Evolutionary conservation across 495 filamentous ascomycete genomes (phyloP), one percentile per base, ranked within the genome.

Genomic region (Aspergillus affinis): DNA sequence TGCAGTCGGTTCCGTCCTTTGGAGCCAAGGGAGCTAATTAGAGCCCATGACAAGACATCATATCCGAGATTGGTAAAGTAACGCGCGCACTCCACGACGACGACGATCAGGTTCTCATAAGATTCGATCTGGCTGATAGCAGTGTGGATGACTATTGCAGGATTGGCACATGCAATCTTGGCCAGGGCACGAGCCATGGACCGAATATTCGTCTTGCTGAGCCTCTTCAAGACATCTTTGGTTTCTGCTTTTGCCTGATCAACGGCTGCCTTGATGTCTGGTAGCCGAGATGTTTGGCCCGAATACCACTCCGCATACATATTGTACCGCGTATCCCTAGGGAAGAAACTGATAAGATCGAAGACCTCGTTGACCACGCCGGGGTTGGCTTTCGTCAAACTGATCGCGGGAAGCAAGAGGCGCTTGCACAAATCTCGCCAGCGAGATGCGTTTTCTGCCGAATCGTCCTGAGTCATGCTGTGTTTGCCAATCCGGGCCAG

Each of bases 301-400:
- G 81, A 86, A 65, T 89, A 91, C 91, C 93, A 97, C 68, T 97
- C 92, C 1, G 91, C 85, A 68, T 99, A 99, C 66, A 99, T 89
- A 48, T 83, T 86, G 76, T 93, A 99, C 58, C 95, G 84, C 3
- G 84, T 83, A 2, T 83, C 74, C n/a, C 86, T 85, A 4, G 92
- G 84, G 66, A 90, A 97, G 61, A 82, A 75, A 59, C 87, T 88
- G 58, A 97, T 80, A 6, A 99, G 81, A 13, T 86, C 83, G 73
- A 89, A 98, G 2, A 97, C 82, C 55, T 93, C 92, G 55, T 90
- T 89, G 51, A 91, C 91, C 21, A 92, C 82, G 17, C 89, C 88
- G 6, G 90, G 86, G 65, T 98, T 98, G 45, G 84, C 74, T 59
- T 90, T 89, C 10, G 87, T 89, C 61, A 97, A 81, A 70, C 90